A percentile compares a stretch with the other conserved stretches of the same genome.
phyloP scores from a whole-genome alignment of 805 yeast species.

The Metschnikowia lunata region DNA sequence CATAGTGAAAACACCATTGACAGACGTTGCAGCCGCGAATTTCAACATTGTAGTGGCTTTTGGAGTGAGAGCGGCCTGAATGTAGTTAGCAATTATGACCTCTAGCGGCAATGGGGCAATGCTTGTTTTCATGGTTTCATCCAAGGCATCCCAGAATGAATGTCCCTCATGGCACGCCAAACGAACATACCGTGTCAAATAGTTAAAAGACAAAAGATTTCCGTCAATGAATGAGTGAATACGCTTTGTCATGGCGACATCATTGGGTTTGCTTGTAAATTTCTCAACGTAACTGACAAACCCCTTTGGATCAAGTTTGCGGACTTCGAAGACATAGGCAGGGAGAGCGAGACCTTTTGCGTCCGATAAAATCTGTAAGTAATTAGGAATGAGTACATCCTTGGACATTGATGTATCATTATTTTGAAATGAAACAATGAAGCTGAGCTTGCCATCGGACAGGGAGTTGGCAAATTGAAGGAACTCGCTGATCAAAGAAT shows the following conservation, averaged over 20 bases:
- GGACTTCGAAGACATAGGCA: constrained; percentile 11
- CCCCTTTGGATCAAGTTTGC: constrained; percentile 2
- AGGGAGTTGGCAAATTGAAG: constrained; percentile 13
- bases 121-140: not conserved
- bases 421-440: constrained; percentile 1
- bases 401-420: not conserved
- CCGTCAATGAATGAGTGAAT: constrained; percentile 17
- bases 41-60: constrained; percentile 25
- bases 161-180: not conserved
- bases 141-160: constrained; percentile 1
- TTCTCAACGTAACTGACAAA: constrained; percentile 8
- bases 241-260: not conserved
- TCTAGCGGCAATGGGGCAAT: not conserved
- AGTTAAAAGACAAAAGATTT: constrained; percentile 15
- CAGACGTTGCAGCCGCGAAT: constrained; percentile 41
- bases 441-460: constrained; percentile 3
- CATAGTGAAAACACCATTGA: constrained; percentile 31
- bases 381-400: constrained; percentile 2
- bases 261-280: constrained; percentile 3
- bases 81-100: constrained; percentile 18
- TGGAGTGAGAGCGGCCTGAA: constrained; percentile 16
- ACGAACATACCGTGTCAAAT: constrained; percentile 9
- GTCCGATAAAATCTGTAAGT: not conserved
- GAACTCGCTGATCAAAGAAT: constrained; percentile 27
- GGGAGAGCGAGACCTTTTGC: constrained; percentile 7